A percentile compares a stretch with the other conserved stretches of the same genome.
phyloP scores from a whole-genome alignment of 495 filamentous ascomycete genomes.

The Cercophora scortea region DNA sequence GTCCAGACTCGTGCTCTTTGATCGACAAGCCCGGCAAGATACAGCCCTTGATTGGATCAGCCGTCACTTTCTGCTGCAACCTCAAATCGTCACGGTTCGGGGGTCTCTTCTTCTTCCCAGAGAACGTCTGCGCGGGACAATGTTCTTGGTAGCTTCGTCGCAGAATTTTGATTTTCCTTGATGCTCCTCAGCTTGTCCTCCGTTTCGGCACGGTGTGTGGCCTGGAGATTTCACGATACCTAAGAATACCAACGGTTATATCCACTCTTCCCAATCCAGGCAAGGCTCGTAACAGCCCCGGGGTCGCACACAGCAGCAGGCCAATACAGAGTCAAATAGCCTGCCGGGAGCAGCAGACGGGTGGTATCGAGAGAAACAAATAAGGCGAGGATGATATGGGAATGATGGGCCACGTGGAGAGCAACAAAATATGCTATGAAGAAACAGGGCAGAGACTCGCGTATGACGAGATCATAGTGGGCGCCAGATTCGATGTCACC shows the following conservation, averaged over 20 bases:
- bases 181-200: not conserved
- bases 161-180: no score
- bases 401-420: not conserved
- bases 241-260: no score
- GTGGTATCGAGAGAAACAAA: not conserved
- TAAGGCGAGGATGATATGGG: not conserved
- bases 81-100: no score
- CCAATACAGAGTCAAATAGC: not conserved
- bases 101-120: no score
- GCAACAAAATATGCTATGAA: constrained; percentile 3
- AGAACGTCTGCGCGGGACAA: no score
- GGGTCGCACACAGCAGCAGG: constrained; percentile 4
- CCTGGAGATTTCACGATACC: no score
- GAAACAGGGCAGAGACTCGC: constrained; percentile 2
- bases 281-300: constrained; percentile 1
- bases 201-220: no score
- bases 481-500: not conserved
- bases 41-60: constrained; percentile 10
- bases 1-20: no score
- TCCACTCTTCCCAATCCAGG: no score
- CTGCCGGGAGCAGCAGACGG: no score
- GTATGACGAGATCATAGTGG: constrained; percentile 17
- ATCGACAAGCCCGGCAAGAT: no score
- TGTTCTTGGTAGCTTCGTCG: no score
- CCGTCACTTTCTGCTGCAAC: not conserved